Evolutionary conservation across 495 filamentous ascomycete genomes (phyloP).

Genomic region (Aspergillus baeticus): DNA sequence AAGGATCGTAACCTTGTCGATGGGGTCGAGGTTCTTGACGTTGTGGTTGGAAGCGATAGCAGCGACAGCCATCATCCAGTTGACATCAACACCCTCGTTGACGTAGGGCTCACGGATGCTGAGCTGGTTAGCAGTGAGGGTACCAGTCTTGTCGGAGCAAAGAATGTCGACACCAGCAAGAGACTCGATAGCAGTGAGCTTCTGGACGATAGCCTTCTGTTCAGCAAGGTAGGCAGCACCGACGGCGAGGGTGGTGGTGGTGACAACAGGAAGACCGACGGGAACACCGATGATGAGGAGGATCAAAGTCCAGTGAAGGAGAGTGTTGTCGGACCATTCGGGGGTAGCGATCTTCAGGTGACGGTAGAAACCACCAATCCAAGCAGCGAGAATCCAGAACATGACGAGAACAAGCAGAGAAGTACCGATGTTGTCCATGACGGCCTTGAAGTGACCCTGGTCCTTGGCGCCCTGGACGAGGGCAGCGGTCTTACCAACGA

Average conservation of each 20-base stretch:
- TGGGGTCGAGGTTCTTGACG: constrained; percentile 73
- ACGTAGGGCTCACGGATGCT: constrained; percentile 74
- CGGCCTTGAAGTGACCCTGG: constrained; percentile 76
- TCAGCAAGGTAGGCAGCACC: constrained; percentile 72
- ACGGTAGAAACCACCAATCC: constrained; percentile 77
- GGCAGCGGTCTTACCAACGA: constrained; percentile 70
- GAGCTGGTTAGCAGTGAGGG: constrained; percentile 72
- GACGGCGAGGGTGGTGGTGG: constrained; percentile 73
- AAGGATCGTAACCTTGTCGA: constrained; percentile 74
- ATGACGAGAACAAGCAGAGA: constrained; percentile 69
- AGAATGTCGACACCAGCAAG: constrained; percentile 75
- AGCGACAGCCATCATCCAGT: constrained; percentile 79
- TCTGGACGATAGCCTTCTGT: constrained; percentile 75
- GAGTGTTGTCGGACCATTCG: constrained; percentile 46
- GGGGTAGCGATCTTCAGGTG: constrained; percentile 66
- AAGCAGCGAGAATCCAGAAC: constrained; percentile 68
- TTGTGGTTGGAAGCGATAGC: constrained; percentile 75
- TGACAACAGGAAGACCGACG: constrained; percentile 73
- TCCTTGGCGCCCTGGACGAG: constrained; percentile 71
- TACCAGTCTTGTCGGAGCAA: constrained; percentile 80
- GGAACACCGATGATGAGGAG: constrained; percentile 72
- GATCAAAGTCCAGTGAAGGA: constrained; percentile 67
- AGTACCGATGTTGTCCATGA: constrained; percentile 82
- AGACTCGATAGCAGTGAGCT: constrained; percentile 74
- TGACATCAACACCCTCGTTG: constrained; percentile 71